Conservation (phyloP, 106 monocot genomes). For the Allium cepa region DNA sequence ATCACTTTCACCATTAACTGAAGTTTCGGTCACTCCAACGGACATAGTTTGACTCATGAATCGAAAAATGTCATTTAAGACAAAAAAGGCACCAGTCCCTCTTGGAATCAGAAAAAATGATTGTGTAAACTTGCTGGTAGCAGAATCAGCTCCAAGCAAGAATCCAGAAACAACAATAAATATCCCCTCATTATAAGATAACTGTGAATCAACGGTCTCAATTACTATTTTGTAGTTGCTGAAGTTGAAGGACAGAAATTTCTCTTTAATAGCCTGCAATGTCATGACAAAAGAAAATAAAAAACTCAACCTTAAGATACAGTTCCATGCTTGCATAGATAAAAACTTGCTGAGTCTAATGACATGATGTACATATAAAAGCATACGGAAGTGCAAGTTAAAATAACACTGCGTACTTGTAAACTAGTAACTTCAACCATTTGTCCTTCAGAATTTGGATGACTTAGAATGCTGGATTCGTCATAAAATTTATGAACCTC, state of each 20-base stretch:
- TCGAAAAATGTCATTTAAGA: constrained; percentile 65
- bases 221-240: constrained; percentile 31
- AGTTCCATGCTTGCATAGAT: not conserved
- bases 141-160: constrained; percentile 32
- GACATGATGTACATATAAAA: not conserved
- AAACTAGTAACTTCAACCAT: constrained; percentile 60
- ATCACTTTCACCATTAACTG: constrained; percentile 13
- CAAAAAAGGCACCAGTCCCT: constrained; percentile 60
- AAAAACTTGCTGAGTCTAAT: not conserved
- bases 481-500: constrained; percentile 56
- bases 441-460: constrained; percentile 39
- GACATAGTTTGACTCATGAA: constrained; percentile 16
- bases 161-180: constrained; percentile 48
- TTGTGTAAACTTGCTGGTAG: constrained; percentile 42
- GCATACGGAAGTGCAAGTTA: not conserved
- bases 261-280: constrained; percentile 48
- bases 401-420: constrained; percentile 12
- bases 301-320: not conserved
- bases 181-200: constrained; percentile 51
- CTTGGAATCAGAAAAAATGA: constrained; percentile 83
- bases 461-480: constrained; percentile 64
- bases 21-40: constrained; percentile 14
- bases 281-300: not conserved
- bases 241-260: constrained; percentile 37
- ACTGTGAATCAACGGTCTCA: constrained; percentile 37